Conservation (phyloP, 2,329 filamentous ascomycete genomes). For the Neurospora crassa region DNA sequence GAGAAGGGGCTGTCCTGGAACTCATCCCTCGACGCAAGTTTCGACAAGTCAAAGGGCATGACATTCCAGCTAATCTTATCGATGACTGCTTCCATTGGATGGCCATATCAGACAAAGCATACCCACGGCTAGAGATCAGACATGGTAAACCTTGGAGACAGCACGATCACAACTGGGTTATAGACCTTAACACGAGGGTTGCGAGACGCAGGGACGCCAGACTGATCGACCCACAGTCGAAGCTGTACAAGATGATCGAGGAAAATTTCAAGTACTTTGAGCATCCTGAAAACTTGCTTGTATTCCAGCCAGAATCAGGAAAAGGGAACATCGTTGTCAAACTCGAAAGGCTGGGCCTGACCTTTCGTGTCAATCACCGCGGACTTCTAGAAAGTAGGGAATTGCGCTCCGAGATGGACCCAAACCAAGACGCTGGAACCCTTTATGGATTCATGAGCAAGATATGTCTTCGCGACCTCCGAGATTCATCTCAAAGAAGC, state of each 20-base stretch:
- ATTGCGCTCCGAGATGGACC: slow-evolving; percentile 1
- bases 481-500: neutral
- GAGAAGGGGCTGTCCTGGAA: neutral
- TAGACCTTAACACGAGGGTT: neutral
- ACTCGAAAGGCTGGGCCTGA: neutral
- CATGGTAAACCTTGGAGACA: neutral
- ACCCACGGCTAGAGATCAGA: neutral
- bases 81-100: slow-evolving; percentile 2
- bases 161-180: neutral
- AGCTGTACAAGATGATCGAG: neutral
- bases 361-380: neutral
- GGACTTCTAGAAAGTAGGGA: slow-evolving; percentile 1
- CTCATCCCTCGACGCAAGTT: neutral
- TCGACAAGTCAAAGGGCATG: neutral
- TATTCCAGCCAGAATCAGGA: neutral
- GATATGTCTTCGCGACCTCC: neutral
- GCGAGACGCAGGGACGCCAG: neutral
- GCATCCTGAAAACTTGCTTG: neutral
- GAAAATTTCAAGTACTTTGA: neutral
- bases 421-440: slow-evolving; percentile 1
- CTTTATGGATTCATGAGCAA: neutral
- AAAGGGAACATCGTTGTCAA: neutral
- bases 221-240: slow-evolving; percentile 2
- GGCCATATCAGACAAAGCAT: neutral
- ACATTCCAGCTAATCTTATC: neutral